Evolutionary conservation across 306 rosid genomes (phyloP).

Genomic region (barrel medic (Medicago truncatula)): MtrunA17r5.0-ANR NC_053048.1:46416501-46417000

Average conservation of each 20-base stretch:
- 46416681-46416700: slow-evolving; percentile 52
- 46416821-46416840: slow-evolving; percentile 51
- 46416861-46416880: slow-evolving; percentile 55
- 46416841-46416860: slow-evolving; percentile 53
- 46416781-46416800: slow-evolving; percentile 4
- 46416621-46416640: slow-evolving; percentile 44
- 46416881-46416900: slow-evolving; percentile 56
- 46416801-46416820: slow-evolving; percentile 38
- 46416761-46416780: slow-evolving; percentile 13
- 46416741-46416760: slow-evolving; percentile 6
- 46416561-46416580: slow-evolving; percentile 56
- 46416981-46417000: not conserved
- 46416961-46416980: slow-evolving; percentile 14
- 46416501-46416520: not conserved
- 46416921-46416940: not conserved
- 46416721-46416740: slow-evolving; percentile 44
- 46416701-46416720: slow-evolving; percentile 46
- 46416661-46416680: slow-evolving; percentile 57
- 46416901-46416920: slow-evolving; percentile 49
- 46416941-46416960: not conserved
- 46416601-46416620: slow-evolving; percentile 47
- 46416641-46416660: slow-evolving; percentile 48
- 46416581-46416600: slow-evolving; percentile 51
- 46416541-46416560: slow-evolving; percentile 17
- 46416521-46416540: not conserved